A percentile compares a stretch with the other conserved stretches of the same genome.
Evolutionary conservation across 2,329 filamentous ascomycete genomes (phyloP).

Genomic region (Pseudovirgaria hyperparasitica): DNA sequence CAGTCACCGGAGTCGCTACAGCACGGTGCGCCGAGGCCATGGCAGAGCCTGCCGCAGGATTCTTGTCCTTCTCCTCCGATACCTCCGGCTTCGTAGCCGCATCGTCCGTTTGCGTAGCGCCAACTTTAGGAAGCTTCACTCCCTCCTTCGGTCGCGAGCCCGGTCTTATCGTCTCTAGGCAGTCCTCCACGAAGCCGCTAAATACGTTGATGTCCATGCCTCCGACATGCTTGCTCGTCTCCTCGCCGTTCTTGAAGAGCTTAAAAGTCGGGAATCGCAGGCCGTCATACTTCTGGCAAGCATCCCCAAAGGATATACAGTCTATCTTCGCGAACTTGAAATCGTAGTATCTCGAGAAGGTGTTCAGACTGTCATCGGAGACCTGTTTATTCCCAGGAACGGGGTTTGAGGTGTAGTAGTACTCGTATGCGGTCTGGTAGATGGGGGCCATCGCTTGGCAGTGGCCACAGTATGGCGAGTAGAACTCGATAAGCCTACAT

Average conservation of each 20-base stretch:
- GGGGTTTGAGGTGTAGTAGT: constrained; percentile 79
- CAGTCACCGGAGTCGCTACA: constrained; percentile 10
- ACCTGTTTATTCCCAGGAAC: constrained; percentile 38
- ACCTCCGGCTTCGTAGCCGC: constrained; percentile 21
- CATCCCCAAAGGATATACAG: constrained; percentile 70
- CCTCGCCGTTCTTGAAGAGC: constrained; percentile 67
- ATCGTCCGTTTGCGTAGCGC: constrained; percentile 41
- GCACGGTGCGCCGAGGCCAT: constrained; percentile 15
- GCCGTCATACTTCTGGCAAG: constrained; percentile 57
- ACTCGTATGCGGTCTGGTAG: constrained; percentile 90
- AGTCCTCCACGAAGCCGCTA: constrained; percentile 60
- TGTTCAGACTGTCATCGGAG: constrained; percentile 40
- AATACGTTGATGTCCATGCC: constrained; percentile 54
- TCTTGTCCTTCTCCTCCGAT: constrained; percentile 24
- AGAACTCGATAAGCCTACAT: constrained; percentile 36
- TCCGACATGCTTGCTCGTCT: constrained; percentile 51
- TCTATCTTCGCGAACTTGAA: constrained; percentile 81
- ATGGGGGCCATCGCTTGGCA: constrained; percentile 70
- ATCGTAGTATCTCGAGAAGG: constrained; percentile 73
- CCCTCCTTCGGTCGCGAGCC: constrained; percentile 60
- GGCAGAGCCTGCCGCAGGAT: constrained; percentile 15
- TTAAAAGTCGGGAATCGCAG: constrained; percentile 62
- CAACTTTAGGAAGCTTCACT: constrained; percentile 57
- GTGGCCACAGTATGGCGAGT: constrained; percentile 47
- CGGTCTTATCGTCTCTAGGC: constrained; percentile 65